These are phyloP conservation scores for Thozetella sp. DNA, from an alignment of 495 filamentous ascomycete genomes.

Conservation along the genomic window DNA sequence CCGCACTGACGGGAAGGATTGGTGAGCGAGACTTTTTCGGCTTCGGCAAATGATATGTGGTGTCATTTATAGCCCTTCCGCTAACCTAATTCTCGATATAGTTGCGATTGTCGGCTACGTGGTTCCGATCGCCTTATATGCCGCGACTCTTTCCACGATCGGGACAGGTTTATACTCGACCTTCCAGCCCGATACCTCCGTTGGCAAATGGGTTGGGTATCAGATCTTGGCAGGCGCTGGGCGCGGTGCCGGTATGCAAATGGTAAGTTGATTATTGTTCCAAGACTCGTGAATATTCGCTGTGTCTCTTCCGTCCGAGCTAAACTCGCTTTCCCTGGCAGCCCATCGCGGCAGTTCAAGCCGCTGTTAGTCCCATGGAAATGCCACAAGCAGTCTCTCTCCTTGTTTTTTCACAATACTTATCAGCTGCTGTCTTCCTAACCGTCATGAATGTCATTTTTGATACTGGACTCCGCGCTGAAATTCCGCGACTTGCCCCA, in stretches of 20 bases:
- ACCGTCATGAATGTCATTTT: slow-evolving; percentile 42
- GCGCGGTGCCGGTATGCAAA: too few species aligned
- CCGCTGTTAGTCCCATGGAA: slow-evolving; percentile 45
- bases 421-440: slow-evolving; percentile 62
- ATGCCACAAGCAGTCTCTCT: slow-evolving; percentile 57
- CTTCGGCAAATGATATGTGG: too few species aligned
- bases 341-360: slow-evolving; percentile 49
- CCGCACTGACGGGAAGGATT: slow-evolving; percentile 53
- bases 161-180: slow-evolving; percentile 63
- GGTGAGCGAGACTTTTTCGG: slow-evolving; percentile 13
- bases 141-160: slow-evolving; percentile 50
- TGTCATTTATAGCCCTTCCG: too few species aligned
- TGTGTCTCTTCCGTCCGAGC: too few species aligned
- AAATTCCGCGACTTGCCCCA: slow-evolving; percentile 33
- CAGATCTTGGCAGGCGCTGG: too few species aligned
- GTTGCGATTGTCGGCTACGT: too few species aligned
- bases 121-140: slow-evolving; percentile 52
- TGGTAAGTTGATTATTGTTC: too few species aligned
- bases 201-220: slow-evolving; percentile 55
- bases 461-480: slow-evolving; percentile 32
- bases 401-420: slow-evolving; percentile 58
- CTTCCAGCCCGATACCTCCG: slow-evolving; percentile 41
- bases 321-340: too few species aligned
- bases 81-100: too few species aligned
- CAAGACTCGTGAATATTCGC: too few species aligned